Base-by-base conservation (phyloP, 768 basidiomycete genomes). In the Pleurotus platypus region DNA sequence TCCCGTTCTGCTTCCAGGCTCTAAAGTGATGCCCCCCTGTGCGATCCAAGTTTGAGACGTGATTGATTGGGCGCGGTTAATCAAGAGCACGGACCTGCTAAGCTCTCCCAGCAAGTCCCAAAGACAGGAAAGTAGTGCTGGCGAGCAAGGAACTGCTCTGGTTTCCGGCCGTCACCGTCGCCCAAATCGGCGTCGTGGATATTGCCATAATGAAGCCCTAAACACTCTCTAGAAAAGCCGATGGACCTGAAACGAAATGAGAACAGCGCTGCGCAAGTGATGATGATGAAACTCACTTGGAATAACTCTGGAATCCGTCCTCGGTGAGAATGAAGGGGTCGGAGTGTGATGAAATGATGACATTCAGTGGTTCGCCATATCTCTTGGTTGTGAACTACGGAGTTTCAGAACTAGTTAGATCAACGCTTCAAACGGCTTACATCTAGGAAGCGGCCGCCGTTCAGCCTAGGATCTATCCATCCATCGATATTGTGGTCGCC, bases 101-200 rank as follows among this genome's bases (percentile, higher is more conserved):
- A 69, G 63, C 84, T 90, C 76, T 94, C 92, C 89, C 92, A 92
- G 69, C 92, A 94, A 0, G 90, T 90, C 24, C 92, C 92, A 79
- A 84, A 86, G 37, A 86, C 71, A 3, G 91, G 90, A 60, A 80
- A 79, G 70, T 91, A 92, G 60, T 86, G 76, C 62, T 94, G 92
- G 20, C 92, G 82, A 20, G 85, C 86, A 47, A 94, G 80, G 66
- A 85, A 81, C 59, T 84, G 79, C 66, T 94, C 87, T 0, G 72
- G 67, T 66, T 86, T 86, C 63, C 78, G 79, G 2, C 85, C 85
- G 54, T 87, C 83, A 0, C 92, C 92, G 63, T 94, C 92, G 24
- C 92, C 92, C 6, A 94, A 80, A 67, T 94, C 77, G 12, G 92
- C 93, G 47, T 84, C 75, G 66, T 94, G 92, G 35, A 86, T 73